Conservation (phyloP, 2,329 filamentous ascomycete species). For the Calonectria pteridis region DNA sequence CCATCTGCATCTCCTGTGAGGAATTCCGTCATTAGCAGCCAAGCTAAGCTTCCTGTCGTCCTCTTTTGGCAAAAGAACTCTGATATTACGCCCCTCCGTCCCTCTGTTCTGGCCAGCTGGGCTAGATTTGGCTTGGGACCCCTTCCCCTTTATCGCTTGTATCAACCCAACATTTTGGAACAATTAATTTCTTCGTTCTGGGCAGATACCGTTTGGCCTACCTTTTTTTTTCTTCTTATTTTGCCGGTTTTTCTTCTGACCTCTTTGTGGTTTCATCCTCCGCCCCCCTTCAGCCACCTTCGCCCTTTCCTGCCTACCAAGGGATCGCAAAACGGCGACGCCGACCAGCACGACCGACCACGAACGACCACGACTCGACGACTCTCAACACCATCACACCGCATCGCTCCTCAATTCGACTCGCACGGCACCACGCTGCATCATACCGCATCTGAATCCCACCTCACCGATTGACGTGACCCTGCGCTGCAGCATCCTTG, state of each 20-base stretch:
- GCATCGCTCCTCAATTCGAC: not conserved
- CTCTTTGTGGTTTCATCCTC: not conserved
- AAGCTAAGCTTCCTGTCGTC: constrained; percentile 1
- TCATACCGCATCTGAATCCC: constrained; percentile 5
- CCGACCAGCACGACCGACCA: not conserved
- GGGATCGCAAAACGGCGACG: not conserved
- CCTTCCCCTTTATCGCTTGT: constrained; percentile 7
- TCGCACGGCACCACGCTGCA: not conserved
- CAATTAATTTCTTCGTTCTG: not conserved
- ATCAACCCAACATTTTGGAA: constrained; percentile 5
- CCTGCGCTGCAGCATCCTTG: constrained; percentile 5
- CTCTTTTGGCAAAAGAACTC: constrained; percentile 4
- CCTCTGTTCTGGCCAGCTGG: constrained; percentile 1
- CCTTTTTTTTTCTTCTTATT: not conserved
- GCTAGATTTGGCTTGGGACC: constrained; percentile 10
- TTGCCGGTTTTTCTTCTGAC: not conserved
- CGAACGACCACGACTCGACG: constrained; percentile 7
- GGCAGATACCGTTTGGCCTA: not conserved
- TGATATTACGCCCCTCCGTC: not conserved
- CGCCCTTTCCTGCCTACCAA: not conserved
- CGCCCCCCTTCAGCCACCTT: constrained; percentile 8
- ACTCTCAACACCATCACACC: not conserved
- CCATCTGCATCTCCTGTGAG: constrained; percentile 16
- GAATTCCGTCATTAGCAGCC: constrained; percentile 9
- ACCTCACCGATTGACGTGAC: constrained; percentile 11